Percentiles rank a stretch among this genome's conserved stretches.
These are phyloP conservation scores for Gastroboletus turbinatus DNA, from an alignment of 1,284 basidiomycete species.

Conservation along the genomic window DNA sequence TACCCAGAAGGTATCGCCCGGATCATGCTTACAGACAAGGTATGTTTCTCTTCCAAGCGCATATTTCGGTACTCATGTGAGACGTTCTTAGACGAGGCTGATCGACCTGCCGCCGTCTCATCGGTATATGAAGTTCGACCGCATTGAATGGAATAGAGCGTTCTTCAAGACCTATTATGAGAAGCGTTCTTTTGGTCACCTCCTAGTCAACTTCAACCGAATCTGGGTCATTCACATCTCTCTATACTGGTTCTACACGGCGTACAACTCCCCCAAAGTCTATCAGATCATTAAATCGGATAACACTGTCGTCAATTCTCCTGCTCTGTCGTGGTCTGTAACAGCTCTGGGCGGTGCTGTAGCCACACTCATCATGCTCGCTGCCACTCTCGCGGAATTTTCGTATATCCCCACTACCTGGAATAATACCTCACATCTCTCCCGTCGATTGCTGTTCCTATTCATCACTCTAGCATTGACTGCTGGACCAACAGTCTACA, in stretches of 20 bases:
- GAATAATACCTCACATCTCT: constrained; percentile 95
- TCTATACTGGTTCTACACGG: constrained; percentile 92
- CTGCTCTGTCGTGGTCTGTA: constrained; percentile 85
- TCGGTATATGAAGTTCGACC: constrained; percentile 93
- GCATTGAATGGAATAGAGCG: constrained; percentile 90
- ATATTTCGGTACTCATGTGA: constrained; percentile 1
- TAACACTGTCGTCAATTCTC: constrained; percentile 47
- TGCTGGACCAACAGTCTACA: constrained; percentile 88
- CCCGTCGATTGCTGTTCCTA: constrained; percentile 84
- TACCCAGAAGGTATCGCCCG: constrained; percentile 98
- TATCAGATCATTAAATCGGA: constrained; percentile 47
- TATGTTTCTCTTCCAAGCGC: constrained; percentile 31
- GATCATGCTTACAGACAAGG: constrained; percentile 88
- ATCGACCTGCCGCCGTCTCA: constrained; percentile 87
- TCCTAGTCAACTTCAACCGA: constrained; percentile 97
- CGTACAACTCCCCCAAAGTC: constrained; percentile 88
- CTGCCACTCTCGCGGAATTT: constrained; percentile 90
- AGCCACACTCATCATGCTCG: constrained; percentile 89
- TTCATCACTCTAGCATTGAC: constrained; percentile 82
- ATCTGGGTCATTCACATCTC: constrained; percentile 95
- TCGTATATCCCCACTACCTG: constrained; percentile 95
- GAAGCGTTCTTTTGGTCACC: constrained; percentile 90
- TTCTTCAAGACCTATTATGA: constrained; percentile 99
- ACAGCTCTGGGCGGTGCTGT: constrained; percentile 90
- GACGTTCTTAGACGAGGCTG: constrained; percentile 64